phyloP scores from a whole-genome alignment of 2,329 filamentous ascomycete genomes.

The Thielaviopsis euricoi region DNA sequence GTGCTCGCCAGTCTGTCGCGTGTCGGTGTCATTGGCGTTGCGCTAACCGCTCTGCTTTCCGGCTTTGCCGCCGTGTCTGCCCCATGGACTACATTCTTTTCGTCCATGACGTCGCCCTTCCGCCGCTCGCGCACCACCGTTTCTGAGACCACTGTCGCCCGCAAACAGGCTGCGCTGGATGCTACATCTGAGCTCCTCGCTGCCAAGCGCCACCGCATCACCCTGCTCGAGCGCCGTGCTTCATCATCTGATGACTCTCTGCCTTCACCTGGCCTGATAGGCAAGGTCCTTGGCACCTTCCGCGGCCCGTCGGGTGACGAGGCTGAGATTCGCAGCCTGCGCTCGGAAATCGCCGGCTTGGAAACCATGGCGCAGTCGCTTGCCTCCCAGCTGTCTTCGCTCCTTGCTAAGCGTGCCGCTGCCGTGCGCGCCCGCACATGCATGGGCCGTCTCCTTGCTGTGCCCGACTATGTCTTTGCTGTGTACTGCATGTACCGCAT shows the following conservation, averaged over 20 bases:
- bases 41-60: conserved; percentile 73
- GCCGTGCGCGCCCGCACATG: conserved; percentile 52
- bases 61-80: conserved; percentile 81
- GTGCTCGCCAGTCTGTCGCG: conserved; percentile 44
- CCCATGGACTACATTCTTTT: conserved; percentile 66
- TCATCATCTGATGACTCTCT: conserved; percentile 18
- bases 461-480: conserved; percentile 53
- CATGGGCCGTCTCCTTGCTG: conserved; percentile 45
- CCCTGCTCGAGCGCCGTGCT: conserved; percentile 44
- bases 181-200: conserved; percentile 66
- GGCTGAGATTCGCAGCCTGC: conserved; percentile 42
- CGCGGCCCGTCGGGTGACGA: conserved; percentile 45
- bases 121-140: conserved; percentile 34
- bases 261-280: conserved; percentile 39
- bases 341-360: conserved; percentile 63
- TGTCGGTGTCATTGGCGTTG: conserved; percentile 72
- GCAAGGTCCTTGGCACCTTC: conserved; percentile 56
- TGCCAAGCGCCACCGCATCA: conserved; percentile 56
- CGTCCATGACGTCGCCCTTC: conserved; percentile 29
- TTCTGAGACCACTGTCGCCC: conserved; percentile 55
- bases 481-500: conserved; percentile 77
- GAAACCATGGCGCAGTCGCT: conserved; percentile 65
- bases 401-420: conserved; percentile 45
- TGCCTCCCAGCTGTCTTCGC: conserved; percentile 40
- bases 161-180: conserved; percentile 64